Evolutionary conservation across 257 asterid species (phyloP).

Genomic region (Mentha longifolia): DNA sequence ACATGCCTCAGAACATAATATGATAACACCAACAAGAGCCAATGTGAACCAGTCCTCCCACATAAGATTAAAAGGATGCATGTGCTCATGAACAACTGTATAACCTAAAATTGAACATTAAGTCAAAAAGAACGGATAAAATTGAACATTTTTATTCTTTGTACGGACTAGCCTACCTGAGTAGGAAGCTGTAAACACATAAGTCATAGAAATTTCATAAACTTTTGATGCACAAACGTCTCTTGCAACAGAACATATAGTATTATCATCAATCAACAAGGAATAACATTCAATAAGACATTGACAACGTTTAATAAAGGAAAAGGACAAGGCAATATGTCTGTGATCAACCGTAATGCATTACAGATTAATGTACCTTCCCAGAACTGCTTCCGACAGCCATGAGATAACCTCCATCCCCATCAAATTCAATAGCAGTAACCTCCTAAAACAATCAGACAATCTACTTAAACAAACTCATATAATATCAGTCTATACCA

Average conservation of each 20-base stretch:
- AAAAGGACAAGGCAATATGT: conserved; percentile 20
- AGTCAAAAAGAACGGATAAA: too few relatives aligned
- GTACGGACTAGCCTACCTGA: too few relatives aligned
- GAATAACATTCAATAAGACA: neutral
- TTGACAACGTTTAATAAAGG: neutral
- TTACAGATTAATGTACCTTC: conserved; percentile 59
- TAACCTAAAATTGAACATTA: too few relatives aligned
- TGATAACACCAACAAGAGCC: conserved; percentile 18
- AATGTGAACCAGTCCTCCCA: neutral
- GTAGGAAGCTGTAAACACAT: neutral
- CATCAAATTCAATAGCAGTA: conserved; percentile 85
- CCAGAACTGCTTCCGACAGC: conserved; percentile 96
- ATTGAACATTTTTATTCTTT: too few relatives aligned
- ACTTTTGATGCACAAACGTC: neutral
- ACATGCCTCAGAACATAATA: conserved; percentile 10
- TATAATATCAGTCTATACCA: neutral
- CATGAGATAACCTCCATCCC: conserved; percentile 77
- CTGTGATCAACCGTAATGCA: conserved; percentile 8
- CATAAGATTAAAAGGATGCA: conserved; percentile 12
- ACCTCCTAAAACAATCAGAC: conserved; percentile 64
- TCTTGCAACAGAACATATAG: conserved; percentile 6
- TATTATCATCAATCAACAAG: neutral
- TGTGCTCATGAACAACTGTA: neutral
- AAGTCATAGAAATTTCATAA: neutral
- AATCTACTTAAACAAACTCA: conserved; percentile 1